These are phyloP conservation scores for Tetraselmis striata DNA, from an alignment of 139 green algal genomes.

Conservation along the genomic window DNA sequence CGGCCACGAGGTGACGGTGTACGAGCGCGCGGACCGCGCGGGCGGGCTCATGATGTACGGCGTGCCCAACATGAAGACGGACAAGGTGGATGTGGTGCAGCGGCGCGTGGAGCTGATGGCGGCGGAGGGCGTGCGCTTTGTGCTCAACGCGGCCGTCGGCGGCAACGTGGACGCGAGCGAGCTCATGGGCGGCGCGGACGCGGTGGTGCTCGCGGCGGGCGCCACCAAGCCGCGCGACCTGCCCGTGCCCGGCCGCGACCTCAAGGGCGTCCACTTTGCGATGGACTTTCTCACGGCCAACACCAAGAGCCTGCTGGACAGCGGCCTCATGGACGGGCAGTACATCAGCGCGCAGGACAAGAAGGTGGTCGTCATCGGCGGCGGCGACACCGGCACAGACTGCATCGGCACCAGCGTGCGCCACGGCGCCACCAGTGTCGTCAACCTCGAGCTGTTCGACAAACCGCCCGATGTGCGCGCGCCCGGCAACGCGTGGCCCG, in stretches of 20 bases:
- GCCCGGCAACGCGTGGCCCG: slow-evolving; percentile 84
- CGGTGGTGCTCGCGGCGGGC: slow-evolving; percentile 83
- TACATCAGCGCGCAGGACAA: slow-evolving; percentile 82
- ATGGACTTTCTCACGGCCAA: slow-evolving; percentile 96
- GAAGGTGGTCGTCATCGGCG: slow-evolving; percentile 93
- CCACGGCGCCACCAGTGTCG: slow-evolving; percentile 56
- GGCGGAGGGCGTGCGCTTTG: slow-evolving; percentile 78
- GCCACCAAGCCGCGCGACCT: slow-evolving; percentile 89
- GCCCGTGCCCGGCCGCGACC: slow-evolving; percentile 46
- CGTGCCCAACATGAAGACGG: slow-evolving; percentile 98
- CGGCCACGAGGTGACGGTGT: slow-evolving; percentile 84
- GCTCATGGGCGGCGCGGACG: slow-evolving; percentile 53
- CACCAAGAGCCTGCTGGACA: slow-evolving; percentile 88
- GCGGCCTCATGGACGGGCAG: slow-evolving; percentile 62
- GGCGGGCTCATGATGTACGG: slow-evolving; percentile 93
- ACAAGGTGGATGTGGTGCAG: slow-evolving; percentile 89
- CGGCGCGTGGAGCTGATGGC: slow-evolving; percentile 84
- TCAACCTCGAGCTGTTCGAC: slow-evolving; percentile 92
- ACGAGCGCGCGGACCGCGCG: slow-evolving; percentile 85
- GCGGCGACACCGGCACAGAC: slow-evolving; percentile 94
- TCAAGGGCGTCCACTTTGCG: slow-evolving; percentile 86
- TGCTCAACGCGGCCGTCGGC: slow-evolving; percentile 72
- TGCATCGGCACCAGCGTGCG: slow-evolving; percentile 92
- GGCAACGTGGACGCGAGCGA: slow-evolving; percentile 45
- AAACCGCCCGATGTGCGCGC: slow-evolving; percentile 68